Evolutionary conservation across 2,329 filamentous ascomycete species (phyloP), one percentile per base, ranked within the genome.

Genomic region (Colletotrichum simmondsii): DNA sequence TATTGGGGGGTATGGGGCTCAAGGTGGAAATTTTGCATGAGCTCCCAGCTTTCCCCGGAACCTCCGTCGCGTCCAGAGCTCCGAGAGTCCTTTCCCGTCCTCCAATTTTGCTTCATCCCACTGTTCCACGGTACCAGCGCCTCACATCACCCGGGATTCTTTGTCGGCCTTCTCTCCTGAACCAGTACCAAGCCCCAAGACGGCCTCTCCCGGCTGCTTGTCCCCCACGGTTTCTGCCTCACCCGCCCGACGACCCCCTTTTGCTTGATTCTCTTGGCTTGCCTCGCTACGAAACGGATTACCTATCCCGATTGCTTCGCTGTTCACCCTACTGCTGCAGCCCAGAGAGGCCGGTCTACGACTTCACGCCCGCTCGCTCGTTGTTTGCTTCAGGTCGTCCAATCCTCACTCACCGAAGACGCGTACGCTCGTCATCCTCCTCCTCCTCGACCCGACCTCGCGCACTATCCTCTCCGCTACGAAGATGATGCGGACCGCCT

Each of bases 401-500:
- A 56, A 72, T 60, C 56, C 54, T 35, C 24, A 19, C 30, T 59
- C 66, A 58, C 54, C 56, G 56, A 62, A 68, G 53, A 57, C 52
- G 42, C 53, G 54, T 37, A 30, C 46, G 60, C 57, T 24, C 42
- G 16, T 49, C 7, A 24, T 46, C 52, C 53, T 53, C 42, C 42
- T 49, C 42, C 28, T 53, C 37, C 53, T 37, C 30, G 16, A 59
- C 52, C 56, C 61, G 49, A 46, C 52, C 35, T 35, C 53, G 19
- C 63, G 59, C 58, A 28, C 59, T 42, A 30, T 35, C 52, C 22
- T 22, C 49, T 60, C 22, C 71, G 59, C 66, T 64, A 58, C 26
- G 53, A 65, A 35, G 35, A 79, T 72, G n/a, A 87, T 87, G 85
- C 84, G 83, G 60, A 80, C 80, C 77, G 78, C 81, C 68, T 77